Percentiles rank a stretch among this genome's conserved stretches.
These are phyloP conservation scores for Fomitopsis serialis DNA, from an alignment of 768 basidiomycete genomes.

Conservation along the genomic window DNA sequence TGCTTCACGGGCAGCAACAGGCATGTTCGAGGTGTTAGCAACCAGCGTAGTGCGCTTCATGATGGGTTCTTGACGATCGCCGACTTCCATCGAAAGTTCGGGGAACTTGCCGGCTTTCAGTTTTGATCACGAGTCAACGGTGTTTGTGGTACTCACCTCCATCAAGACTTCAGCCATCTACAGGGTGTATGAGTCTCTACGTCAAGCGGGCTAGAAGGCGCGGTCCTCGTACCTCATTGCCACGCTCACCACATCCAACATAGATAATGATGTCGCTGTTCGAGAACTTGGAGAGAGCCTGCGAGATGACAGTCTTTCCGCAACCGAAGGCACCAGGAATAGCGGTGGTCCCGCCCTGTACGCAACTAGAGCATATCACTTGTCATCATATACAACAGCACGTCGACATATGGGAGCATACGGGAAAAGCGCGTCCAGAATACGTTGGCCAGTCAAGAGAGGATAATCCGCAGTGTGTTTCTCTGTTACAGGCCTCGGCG, in stretches of 20 bases:
- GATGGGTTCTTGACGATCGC: constrained; percentile 94
- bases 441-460: constrained; percentile 92
- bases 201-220: background rate
- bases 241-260: constrained; percentile 98
- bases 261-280: constrained; percentile 99
- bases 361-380: constrained; percentile 50
- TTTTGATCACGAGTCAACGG: background rate
- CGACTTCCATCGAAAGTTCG: constrained; percentile 86
- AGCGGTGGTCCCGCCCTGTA: constrained; percentile 93
- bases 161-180: constrained; percentile 98
- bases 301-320: constrained; percentile 97
- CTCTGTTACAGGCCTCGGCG: constrained; percentile 92
- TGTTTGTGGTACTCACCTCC: constrained; percentile 51
- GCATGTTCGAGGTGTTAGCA: constrained; percentile 99
- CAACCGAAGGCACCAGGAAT: constrained; percentile 99
- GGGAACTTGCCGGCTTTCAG: constrained; percentile 53
- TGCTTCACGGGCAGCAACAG: constrained; percentile 97
- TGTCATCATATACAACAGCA: background rate
- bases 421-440: constrained; percentile 96
- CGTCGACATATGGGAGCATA: constrained; percentile 33
- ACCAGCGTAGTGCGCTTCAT: constrained; percentile 99
- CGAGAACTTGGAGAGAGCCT: constrained; percentile 96
- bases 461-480: constrained; percentile 92
- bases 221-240: constrained; percentile 72
- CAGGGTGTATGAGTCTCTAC: constrained; percentile 1